Evolutionary conservation across 1,139 yeast genomes (phyloP).

Genomic region (Chernovozyma aurita): DNA sequence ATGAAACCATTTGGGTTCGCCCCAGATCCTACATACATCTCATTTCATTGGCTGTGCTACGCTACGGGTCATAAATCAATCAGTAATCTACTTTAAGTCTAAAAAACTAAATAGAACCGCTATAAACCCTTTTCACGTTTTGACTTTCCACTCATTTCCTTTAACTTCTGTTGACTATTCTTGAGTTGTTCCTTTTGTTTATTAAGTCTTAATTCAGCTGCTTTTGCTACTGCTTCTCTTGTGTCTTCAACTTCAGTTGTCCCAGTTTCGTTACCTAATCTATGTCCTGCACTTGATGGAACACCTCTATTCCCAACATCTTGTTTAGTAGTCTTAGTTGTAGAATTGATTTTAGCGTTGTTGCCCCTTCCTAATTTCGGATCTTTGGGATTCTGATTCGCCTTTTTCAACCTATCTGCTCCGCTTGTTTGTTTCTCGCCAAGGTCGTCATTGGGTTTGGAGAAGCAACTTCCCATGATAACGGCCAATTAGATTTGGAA

Average conservation of each 20-base stretch:
- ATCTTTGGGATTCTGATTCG: too few species aligned
- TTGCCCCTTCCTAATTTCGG: background rate
- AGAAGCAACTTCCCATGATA: constrained; percentile 18
- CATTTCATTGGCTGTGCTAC: too few species aligned
- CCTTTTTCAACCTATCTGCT: background rate
- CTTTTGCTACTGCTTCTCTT: constrained; percentile 31
- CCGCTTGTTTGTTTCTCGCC: background rate
- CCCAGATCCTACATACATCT: too few species aligned
- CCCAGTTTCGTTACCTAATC: constrained; percentile 6
- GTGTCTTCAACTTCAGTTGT: constrained; percentile 6
- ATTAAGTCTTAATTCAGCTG: constrained; percentile 31
- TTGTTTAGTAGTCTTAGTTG: background rate
- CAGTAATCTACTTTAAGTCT: too few species aligned
- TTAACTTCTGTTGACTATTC: constrained; percentile 25
- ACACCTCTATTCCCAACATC: background rate
- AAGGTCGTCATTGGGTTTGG: constrained; percentile 10
- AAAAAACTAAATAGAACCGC: too few species aligned
- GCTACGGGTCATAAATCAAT: too few species aligned
- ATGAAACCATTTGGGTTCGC: too few species aligned
- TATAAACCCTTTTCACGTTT: constrained; percentile 30
- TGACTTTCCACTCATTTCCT: constrained; percentile 27
- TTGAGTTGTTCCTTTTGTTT: constrained; percentile 22
- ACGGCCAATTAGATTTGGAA: too few species aligned
- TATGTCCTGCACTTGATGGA: constrained; percentile 3
- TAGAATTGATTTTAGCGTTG: background rate